phyloP scores from a whole-genome alignment of 352 stramenopile species.

The Phytopythium sindhum region DNA sequence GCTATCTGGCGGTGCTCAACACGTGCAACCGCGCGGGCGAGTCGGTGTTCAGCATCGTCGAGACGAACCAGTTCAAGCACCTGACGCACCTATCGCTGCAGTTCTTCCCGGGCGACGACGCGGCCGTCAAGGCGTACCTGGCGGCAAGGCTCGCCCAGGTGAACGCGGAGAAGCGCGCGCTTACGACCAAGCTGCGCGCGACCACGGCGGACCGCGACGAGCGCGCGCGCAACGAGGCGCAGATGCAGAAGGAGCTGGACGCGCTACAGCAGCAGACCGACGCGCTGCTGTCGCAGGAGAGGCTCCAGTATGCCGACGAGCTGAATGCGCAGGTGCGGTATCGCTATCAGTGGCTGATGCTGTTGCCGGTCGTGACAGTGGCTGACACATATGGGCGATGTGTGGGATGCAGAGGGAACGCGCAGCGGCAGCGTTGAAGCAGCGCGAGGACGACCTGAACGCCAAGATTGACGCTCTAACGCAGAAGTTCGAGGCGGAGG shows the following conservation, averaged over 20 bases:
- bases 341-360: not conserved
- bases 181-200: conserved; percentile 39
- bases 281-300: conserved; percentile 52
- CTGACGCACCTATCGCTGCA: conserved; percentile 90
- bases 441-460: conserved; percentile 59
- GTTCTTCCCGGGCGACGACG: conserved; percentile 86
- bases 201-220: conserved; percentile 36
- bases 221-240: conserved; percentile 22
- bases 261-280: conserved; percentile 50
- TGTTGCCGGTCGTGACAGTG: not conserved
- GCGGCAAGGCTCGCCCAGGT: conserved; percentile 85
- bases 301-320: conserved; percentile 66
- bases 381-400: not conserved
- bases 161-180: conserved; percentile 39
- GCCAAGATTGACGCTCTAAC: conserved; percentile 63
- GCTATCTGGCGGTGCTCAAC: conserved; percentile 82
- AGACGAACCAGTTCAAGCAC: conserved; percentile 95
- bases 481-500: conserved; percentile 63
- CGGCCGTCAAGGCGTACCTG: conserved; percentile 89
- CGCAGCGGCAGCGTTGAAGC: conserved; percentile 42
- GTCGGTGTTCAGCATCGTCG: conserved; percentile 90
- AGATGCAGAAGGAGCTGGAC: conserved; percentile 53
- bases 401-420: conserved; percentile 29
- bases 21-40: conserved; percentile 57
- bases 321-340: conserved; percentile 40